Evolutionary conservation across 179 eudicot genomes (phyloP).

Genomic region (Silene coronaria): DNA sequence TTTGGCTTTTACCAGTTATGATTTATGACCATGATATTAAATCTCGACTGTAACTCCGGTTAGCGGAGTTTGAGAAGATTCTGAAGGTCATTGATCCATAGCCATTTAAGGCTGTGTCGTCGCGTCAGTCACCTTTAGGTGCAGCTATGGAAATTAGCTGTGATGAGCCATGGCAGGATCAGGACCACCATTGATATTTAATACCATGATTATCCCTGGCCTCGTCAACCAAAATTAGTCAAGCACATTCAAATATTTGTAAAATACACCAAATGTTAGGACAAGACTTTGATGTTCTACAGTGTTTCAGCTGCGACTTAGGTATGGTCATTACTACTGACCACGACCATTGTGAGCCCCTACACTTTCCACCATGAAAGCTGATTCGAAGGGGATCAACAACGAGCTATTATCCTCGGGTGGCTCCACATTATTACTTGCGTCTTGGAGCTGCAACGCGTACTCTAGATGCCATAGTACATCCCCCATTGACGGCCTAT

Average conservation of each 20-base stretch:
- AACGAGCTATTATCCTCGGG: constrained; percentile 38
- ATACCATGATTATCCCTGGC: neutral
- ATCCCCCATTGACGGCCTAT: constrained; percentile 91
- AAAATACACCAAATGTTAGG: neutral
- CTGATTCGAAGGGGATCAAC: constrained; percentile 38
- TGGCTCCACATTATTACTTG: constrained; percentile 29
- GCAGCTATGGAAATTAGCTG: neutral
- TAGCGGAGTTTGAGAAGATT: neutral
- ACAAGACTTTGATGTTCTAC: neutral
- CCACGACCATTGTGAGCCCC: constrained; percentile 15
- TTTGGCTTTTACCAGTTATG: constrained; percentile 9
- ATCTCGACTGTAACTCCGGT: neutral
- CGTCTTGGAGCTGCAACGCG: constrained; percentile 73
- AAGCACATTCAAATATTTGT: constrained; percentile 7
- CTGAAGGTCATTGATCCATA: neutral
- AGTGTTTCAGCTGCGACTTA: constrained; percentile 27
- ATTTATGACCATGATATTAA: constrained; percentile 1
- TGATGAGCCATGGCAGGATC: neutral
- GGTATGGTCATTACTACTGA: constrained; percentile 23
- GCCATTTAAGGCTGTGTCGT: neutral
- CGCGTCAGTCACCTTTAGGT: neutral
- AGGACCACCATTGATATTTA: neutral
- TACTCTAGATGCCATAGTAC: constrained; percentile 89
- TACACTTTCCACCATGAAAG: constrained; percentile 14
- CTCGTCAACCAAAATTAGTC: neutral